Conservation (phyloP, 1,284 basidiomycete species). For the Trichosporon inkin region DNA sequence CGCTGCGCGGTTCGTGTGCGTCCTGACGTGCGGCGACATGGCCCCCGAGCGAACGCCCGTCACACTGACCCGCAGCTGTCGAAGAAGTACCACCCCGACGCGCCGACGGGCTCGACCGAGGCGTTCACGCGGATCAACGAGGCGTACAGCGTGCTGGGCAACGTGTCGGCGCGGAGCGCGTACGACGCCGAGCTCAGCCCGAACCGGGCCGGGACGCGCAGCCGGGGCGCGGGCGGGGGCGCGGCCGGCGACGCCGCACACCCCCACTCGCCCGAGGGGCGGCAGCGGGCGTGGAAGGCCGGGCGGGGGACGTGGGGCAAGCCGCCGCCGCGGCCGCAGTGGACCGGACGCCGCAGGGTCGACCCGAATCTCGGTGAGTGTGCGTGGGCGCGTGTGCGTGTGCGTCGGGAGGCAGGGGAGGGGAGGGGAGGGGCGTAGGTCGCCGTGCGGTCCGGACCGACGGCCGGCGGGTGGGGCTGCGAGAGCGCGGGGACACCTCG, state of each 20-base stretch:
- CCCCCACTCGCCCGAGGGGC: slow-evolving; percentile 18
- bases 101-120: slow-evolving; percentile 38
- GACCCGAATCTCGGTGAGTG: slow-evolving; percentile 12
- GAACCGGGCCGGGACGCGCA: background rate
- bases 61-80: slow-evolving; percentile 39
- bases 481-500: background rate
- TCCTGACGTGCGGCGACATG: too few relatives aligned
- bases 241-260: background rate
- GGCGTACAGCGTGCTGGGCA: slow-evolving; percentile 45
- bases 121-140: slow-evolving; percentile 48
- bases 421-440: background rate
- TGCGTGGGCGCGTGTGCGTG: too few relatives aligned
- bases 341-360: slow-evolving; percentile 5
- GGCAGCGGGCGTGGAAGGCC: slow-evolving; percentile 12
- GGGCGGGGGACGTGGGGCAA: slow-evolving; percentile 5
- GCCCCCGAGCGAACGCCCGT: too few relatives aligned
- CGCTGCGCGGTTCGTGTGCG: background rate
- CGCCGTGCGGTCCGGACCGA: too few relatives aligned
- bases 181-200: slow-evolving; percentile 12
- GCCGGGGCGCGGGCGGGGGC: background rate
- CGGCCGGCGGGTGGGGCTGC: background rate
- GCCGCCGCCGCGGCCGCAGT: slow-evolving; percentile 15
- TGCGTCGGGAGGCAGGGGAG: background rate
- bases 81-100: slow-evolving; percentile 51
- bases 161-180: slow-evolving; percentile 38